Base-by-base conservation (phyloP, 2,329 filamentous ascomycete species). In the Cladophialophora immunda region DNA sequence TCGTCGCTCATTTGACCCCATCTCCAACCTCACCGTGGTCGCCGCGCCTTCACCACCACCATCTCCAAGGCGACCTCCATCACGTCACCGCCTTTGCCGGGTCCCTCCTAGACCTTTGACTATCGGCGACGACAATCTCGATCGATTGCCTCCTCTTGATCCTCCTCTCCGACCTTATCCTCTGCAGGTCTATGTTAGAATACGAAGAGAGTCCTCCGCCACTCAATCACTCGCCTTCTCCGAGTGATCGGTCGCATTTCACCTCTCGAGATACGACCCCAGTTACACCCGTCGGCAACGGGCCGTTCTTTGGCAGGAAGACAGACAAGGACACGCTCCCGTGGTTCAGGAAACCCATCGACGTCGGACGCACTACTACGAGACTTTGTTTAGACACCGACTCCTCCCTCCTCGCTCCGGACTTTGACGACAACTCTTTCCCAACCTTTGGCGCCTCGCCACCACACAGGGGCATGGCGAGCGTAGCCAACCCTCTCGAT, bases 401-500 rank as follows among this genome's bases (percentile, higher is more conserved):
- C 66, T 74, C 73, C 38, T 68, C 73, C 29, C 70, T 75, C 36
- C 66, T 76, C 58, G 75, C 76, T 54, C 73, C 76, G 54, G 76
- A 78, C 32, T 74, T 79, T 50, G 74, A 78, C 66, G 75, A 79
- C 65, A 71, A 73, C 32, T 73, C 76, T 52, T 80, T 80, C 59
- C 77, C 79, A 65, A 76, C 81, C 57, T 83, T 82, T 69, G 73
- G 75, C 63, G 77, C 76, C 62, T 77, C 77, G 60, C 74, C 76
- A 64, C 68, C 75, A 52, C 66, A 69, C 55, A 68, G 71, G 61
- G 66, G 68, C 15, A 72, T 72, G 70, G 83, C 83, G 68, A 81
- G 81, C 70, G 76, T 81, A 62, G 83, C 85, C 68, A 80, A 82
- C 66, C 86, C 87, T 54, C 86, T 89, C 76, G 85, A 89, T 76